A percentile compares a stretch with the other conserved stretches of the same genome.
Conservation (phyloP, 352 stramenopile species). For the Pythium chondricola region DNA sequence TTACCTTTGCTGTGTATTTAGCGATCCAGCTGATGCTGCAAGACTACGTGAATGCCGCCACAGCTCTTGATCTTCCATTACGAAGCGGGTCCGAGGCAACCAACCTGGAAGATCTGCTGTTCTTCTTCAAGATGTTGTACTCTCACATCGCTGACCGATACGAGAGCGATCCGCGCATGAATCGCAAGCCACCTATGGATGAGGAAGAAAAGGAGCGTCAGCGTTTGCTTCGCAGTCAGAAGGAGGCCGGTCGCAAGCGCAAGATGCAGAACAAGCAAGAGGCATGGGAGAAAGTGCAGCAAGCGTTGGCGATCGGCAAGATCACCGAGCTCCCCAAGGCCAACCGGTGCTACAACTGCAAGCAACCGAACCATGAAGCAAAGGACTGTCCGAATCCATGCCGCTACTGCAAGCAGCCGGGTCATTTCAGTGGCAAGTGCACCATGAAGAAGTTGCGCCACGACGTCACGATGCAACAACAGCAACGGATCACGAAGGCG, state of each 20-base stretch:
- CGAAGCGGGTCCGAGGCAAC: slow-evolving; percentile 26
- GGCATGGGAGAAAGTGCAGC: slow-evolving; percentile 40
- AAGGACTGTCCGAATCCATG: slow-evolving; percentile 69
- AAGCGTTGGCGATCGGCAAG: slow-evolving; percentile 43
- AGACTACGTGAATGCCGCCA: slow-evolving; percentile 52
- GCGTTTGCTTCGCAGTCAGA: slow-evolving; percentile 65
- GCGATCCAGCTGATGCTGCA: slow-evolving; percentile 80
- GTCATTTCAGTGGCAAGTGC: slow-evolving; percentile 74
- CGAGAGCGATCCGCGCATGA: slow-evolving; percentile 39
- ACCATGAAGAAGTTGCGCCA: slow-evolving; percentile 53
- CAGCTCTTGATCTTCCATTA: slow-evolving; percentile 25
- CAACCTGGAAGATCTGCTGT: slow-evolving; percentile 60
- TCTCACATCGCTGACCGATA: slow-evolving; percentile 57
- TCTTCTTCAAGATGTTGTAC: slow-evolving; percentile 82
- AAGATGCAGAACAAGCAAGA: slow-evolving; percentile 65
- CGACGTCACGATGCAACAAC: slow-evolving; percentile 37
- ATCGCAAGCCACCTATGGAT: slow-evolving; percentile 71
- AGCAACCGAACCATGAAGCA: slow-evolving; percentile 69
- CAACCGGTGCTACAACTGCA: slow-evolving; percentile 85
- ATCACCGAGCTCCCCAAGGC: slow-evolving; percentile 33
- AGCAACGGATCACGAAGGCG: slow-evolving; percentile 57
- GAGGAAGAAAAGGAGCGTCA: slow-evolving; percentile 75
- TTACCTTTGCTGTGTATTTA: no score
- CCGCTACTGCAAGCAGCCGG: slow-evolving; percentile 69
- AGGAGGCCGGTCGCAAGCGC: slow-evolving; percentile 66